Base-by-base conservation (phyloP, 805 yeast species). In the Scheffersomyces lignosus region DNA sequence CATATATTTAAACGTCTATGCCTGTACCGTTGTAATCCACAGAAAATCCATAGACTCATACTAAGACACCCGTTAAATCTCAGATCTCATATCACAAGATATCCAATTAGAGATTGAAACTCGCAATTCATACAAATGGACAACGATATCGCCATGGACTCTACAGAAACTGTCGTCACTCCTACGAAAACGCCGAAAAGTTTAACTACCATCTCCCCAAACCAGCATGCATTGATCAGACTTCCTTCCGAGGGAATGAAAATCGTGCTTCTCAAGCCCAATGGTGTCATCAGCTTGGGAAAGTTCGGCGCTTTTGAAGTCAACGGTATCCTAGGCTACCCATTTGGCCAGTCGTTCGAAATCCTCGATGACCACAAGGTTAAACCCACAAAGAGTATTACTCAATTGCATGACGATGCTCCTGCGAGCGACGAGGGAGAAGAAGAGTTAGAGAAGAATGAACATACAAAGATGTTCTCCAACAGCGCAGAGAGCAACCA, bases 281-380 rank as follows among this genome's bases (percentile, higher is more conserved):
- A 76, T 22, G 79, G 82, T 0, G 57, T 75, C 8, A 73, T 93
- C 14, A 78, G 80, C 37, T 70, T 93, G 45, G 99, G 99, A 2
- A 91, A 93, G 57, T 93, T 91, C 61, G 99, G 99, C 14, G 70
- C 83, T 0, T 93, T 93, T 57, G 65, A 73, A 20, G 87, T 84
- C 2, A 78, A 81, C 44, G 83, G 78, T 35, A 73, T 91, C 9
- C 59, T 91, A 27, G 97, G 96, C 3, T 81, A 71, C 50, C 84
- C 89, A 4, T 85, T 77, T 52, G 99, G 98, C 1, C 91, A 87
- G 48, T 79, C 95, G 1, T 93, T 90, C 63, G 97, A 91, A 54
- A 83, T 91, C 29, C 54, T 71, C 18, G 87, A 80, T 29, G 80
- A 77, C 41, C 66, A 66, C 24, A 51, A 56, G 18, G 78, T 79